Conservation (phyloP, 805 yeast genomes). For the Cyberlindnera samutprakarnensis region DNA sequence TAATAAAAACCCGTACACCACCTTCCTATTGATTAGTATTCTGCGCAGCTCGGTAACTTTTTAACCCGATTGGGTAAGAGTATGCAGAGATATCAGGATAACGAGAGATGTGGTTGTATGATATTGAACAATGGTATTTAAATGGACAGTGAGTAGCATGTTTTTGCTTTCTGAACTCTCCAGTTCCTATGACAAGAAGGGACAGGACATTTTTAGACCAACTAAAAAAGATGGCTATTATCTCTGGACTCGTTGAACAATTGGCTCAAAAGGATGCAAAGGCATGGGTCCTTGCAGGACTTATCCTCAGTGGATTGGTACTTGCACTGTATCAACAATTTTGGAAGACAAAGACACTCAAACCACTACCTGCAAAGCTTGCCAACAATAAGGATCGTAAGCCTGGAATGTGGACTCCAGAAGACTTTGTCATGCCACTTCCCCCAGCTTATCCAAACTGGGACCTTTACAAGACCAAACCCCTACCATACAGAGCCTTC, state of each 20-base stretch:
- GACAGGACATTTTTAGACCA: neutral
- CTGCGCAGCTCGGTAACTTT: too few relatives aligned
- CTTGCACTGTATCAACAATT: neutral
- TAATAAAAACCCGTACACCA: neutral
- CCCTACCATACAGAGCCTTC: constrained; percentile 37
- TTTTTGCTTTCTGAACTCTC: neutral
- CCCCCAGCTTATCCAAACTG: constrained; percentile 36
- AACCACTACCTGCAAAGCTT: constrained; percentile 26
- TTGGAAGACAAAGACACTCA: constrained; percentile 1
- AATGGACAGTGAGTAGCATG: too few relatives aligned
- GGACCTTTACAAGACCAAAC: constrained; percentile 12
- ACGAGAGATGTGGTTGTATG: too few relatives aligned
- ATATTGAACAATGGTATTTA: too few relatives aligned
- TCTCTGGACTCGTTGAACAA: neutral
- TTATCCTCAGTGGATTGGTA: constrained; percentile 1
- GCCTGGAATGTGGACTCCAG: constrained; percentile 48
- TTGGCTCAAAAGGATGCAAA: neutral
- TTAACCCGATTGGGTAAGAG: too few relatives aligned
- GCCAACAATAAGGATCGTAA: constrained; percentile 40
- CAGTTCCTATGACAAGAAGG: neutral
- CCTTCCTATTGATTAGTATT: too few relatives aligned
- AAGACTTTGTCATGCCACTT: constrained; percentile 38
- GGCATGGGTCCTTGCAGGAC: constrained; percentile 1
- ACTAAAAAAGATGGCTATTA: neutral
- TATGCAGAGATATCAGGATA: too few relatives aligned